phyloP scores from a whole-genome alignment of 75 land plant genomes.

The Cryptomeria japonica region DNA sequence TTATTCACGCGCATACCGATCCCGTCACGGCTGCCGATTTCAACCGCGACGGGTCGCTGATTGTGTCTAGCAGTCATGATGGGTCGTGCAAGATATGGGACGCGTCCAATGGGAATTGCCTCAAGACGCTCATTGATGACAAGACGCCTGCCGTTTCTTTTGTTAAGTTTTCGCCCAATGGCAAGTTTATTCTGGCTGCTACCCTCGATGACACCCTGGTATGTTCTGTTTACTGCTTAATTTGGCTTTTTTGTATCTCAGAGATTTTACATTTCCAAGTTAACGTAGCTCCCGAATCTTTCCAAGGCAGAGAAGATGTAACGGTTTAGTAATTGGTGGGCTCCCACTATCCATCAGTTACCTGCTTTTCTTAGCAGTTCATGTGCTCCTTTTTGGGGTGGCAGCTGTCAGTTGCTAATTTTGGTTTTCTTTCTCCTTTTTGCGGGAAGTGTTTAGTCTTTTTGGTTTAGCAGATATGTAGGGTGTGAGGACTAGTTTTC shows the following conservation, averaged over 20 bases:
- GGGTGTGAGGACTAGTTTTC: too few species aligned
- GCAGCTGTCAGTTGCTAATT: too few species aligned
- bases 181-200: conserved; percentile 85
- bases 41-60: conserved; percentile 73
- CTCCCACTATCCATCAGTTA: too few species aligned
- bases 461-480: too few species aligned
- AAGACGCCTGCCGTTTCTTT: conserved; percentile 88
- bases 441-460: too few species aligned
- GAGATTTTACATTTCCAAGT: not conserved
- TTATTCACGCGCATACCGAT: conserved; percentile 83
- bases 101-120: conserved; percentile 67
- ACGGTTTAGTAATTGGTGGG: too few species aligned
- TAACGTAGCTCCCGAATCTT: too few species aligned
- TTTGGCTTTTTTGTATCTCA: not conserved
- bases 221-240: not conserved
- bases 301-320: too few species aligned
- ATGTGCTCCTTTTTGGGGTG: too few species aligned
- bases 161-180: conserved; percentile 95
- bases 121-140: conserved; percentile 91
- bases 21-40: conserved; percentile 89
- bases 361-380: too few species aligned
- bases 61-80: conserved; percentile 92
- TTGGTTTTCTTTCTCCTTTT: too few species aligned
- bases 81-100: conserved; percentile 96
- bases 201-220: conserved; percentile 90